These are phyloP conservation scores for Diaporthe sp. DNA, from an alignment of 2,329 filamentous ascomycete genomes.

Conservation along the genomic window DNA sequence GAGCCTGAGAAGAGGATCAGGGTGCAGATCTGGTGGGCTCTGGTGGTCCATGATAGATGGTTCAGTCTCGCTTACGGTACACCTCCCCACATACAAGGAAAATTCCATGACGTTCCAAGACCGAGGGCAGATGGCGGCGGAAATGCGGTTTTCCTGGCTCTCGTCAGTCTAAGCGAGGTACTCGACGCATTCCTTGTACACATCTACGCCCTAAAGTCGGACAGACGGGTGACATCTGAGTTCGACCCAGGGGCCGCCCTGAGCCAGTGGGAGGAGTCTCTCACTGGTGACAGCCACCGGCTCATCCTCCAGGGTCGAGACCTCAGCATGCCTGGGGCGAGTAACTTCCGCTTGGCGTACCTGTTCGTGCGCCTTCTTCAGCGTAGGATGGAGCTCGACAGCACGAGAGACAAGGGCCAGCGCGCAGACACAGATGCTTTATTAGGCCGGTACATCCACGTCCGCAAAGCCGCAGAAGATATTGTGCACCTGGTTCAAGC, in stretches of 20 bases:
- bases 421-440: constrained; percentile 35
- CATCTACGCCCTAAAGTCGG: constrained; percentile 42
- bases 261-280: constrained; percentile 60
- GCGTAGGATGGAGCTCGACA: constrained; percentile 62
- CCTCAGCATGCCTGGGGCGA: constrained; percentile 58
- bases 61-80: constrained; percentile 67
- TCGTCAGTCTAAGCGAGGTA: constrained; percentile 60
- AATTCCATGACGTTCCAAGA: constrained; percentile 63
- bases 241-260: constrained; percentile 55
- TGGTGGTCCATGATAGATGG: constrained; percentile 70
- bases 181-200: constrained; percentile 51
- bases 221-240: constrained; percentile 39
- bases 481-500: constrained; percentile 64
- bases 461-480: constrained; percentile 61
- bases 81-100: constrained; percentile 60
- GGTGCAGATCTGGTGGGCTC: constrained; percentile 69
- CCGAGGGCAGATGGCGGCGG: constrained; percentile 33
- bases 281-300: constrained; percentile 54
- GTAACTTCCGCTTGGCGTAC: constrained; percentile 67
- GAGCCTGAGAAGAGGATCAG: constrained; percentile 63
- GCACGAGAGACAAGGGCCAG: constrained; percentile 50
- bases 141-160: constrained; percentile 57
- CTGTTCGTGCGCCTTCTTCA: constrained; percentile 62
- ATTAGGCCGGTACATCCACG: constrained; percentile 55
- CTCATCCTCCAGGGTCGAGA: constrained; percentile 59